These are phyloP conservation scores for Daldinia sp. DNA, from an alignment of 2,329 filamentous ascomycete species.

Conservation along the genomic window DNA sequence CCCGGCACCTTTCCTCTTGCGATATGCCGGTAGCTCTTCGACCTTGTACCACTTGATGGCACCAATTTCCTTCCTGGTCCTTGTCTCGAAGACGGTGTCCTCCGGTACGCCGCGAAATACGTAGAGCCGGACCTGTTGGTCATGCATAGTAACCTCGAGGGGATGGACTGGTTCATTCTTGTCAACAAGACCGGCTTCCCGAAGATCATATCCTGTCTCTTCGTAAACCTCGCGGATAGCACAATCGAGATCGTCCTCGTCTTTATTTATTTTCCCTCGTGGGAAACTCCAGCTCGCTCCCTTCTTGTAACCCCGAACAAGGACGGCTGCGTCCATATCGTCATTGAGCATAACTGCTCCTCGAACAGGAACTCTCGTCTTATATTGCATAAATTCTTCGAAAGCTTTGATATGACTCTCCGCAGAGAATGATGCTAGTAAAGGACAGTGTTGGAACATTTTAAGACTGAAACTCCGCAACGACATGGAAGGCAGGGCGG, in stretches of 20 bases:
- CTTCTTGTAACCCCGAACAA: slow-evolving; percentile 99
- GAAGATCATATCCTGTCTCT: slow-evolving; percentile 90
- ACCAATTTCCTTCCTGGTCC: slow-evolving; percentile 95
- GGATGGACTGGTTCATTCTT: slow-evolving; percentile 77
- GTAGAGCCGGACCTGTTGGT: slow-evolving; percentile 92
- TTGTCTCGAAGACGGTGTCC: slow-evolving; percentile 87
- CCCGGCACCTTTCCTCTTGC: slow-evolving; percentile 69
- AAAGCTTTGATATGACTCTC: slow-evolving; percentile 85
- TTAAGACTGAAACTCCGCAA: slow-evolving; percentile 85
- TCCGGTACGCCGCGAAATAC: slow-evolving; percentile 89
- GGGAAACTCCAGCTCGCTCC: slow-evolving; percentile 96
- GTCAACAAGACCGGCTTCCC: slow-evolving; percentile 77
- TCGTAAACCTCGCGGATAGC: slow-evolving; percentile 95
- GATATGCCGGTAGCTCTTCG: slow-evolving; percentile 83
- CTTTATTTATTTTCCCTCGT: slow-evolving; percentile 96
- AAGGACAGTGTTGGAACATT: slow-evolving; percentile 93
- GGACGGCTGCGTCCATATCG: slow-evolving; percentile 89
- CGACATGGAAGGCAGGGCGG: slow-evolving; percentile 82
- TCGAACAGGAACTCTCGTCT: slow-evolving; percentile 90
- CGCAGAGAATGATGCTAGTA: slow-evolving; percentile 81
- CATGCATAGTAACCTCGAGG: slow-evolving; percentile 88
- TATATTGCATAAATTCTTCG: slow-evolving; percentile 92
- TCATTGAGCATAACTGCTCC: slow-evolving; percentile 93
- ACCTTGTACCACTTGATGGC: slow-evolving; percentile 96
- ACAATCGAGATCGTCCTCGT: slow-evolving; percentile 92